Base-by-base conservation (phyloP, 1,139 yeast genomes). In the Candida frijolesensis region DNA sequence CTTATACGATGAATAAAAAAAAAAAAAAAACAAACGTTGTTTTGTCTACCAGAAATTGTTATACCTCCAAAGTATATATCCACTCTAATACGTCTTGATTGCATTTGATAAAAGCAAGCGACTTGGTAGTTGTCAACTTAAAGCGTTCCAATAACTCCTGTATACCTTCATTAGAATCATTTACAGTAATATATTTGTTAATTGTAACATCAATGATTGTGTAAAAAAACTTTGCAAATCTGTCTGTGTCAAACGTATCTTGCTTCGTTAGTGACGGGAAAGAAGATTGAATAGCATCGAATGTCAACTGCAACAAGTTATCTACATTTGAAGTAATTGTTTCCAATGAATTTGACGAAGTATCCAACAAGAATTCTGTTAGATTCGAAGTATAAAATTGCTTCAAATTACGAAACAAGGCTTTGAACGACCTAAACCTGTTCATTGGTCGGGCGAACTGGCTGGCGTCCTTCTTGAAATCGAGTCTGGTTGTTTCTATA, bases 401-500 rank as follows among this genome's bases (percentile, higher is more conserved):
- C 15, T 51, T 51, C 42, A 68, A 57, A 44, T 57, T 57, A 2
- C 49, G 47, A 43, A 57, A 55, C 0, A 60, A 50, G 8, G 51
- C 38, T 15, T 52, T 48, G 48, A 55, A 57, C 4, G 58, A 53
- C 18, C 51, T 47, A 35, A 47, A 52, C 11, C 45, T 49, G 3
- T 43, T 38, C 1, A 60, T 51, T 6, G 51, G 35, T n/a, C 48
- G 46, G 8, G 25, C 40, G 8, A 44, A 34, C 2, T 46, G 38
- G 14, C 44, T 42, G n/a, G 39, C 44, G 10, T 54, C 52, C 42
- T 48, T 54, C 10, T 43, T 51, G n/a, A 59, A 49, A 7, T 54
- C 55, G 43, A 68, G 56, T 2, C 63, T 59, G 3, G 45, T 47
- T 3, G 62, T 49, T 47, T 63, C 57, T 6, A 74, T 64, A 5